Percentiles rank a stretch among this genome's conserved stretches.
Evolutionary conservation across 2,329 filamentous ascomycete species (phyloP).

Genomic region (Sporothrix inflata): DNA sequence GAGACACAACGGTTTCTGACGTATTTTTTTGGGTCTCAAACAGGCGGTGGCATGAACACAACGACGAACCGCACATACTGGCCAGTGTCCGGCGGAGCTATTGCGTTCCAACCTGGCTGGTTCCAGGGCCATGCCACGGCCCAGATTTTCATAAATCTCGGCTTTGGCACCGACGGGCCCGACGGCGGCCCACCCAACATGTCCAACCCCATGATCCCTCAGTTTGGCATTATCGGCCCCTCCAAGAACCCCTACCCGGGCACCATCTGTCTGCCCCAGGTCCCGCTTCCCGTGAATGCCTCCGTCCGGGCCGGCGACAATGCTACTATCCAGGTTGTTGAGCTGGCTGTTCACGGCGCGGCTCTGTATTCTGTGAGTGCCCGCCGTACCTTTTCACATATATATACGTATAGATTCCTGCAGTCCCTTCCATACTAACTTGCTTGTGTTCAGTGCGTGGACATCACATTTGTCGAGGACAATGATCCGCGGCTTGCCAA

Average conservation of each 20-base stretch:
- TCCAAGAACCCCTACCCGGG: conserved; percentile 83
- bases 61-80: conserved; percentile 87
- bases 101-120: conserved; percentile 93
- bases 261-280: conserved; percentile 85
- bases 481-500: conserved; percentile 66
- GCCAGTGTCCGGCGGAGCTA: conserved; percentile 84
- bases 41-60: conserved; percentile 81
- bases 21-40: not conserved
- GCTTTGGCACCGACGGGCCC: conserved; percentile 71
- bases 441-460: conserved; percentile 70
- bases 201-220: conserved; percentile 77
- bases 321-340: conserved; percentile 87
- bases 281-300: conserved; percentile 75
- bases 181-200: conserved; percentile 76
- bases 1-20: conserved; percentile 2
- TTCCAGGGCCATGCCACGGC: conserved; percentile 85
- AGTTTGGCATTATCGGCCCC: conserved; percentile 83
- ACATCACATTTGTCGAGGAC: conserved; percentile 87
- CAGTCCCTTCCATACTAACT: not conserved
- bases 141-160: conserved; percentile 88
- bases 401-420: no score
- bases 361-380: conserved; percentile 74
- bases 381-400: not conserved
- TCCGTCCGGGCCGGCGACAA: conserved; percentile 79
- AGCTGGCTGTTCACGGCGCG: conserved; percentile 81